Evolutionary conservation across 371 early-diverging fungal genomes (phyloP), one percentile per base, ranked within the genome.

Genomic region (Lichtheimia hyalospora): DNA sequence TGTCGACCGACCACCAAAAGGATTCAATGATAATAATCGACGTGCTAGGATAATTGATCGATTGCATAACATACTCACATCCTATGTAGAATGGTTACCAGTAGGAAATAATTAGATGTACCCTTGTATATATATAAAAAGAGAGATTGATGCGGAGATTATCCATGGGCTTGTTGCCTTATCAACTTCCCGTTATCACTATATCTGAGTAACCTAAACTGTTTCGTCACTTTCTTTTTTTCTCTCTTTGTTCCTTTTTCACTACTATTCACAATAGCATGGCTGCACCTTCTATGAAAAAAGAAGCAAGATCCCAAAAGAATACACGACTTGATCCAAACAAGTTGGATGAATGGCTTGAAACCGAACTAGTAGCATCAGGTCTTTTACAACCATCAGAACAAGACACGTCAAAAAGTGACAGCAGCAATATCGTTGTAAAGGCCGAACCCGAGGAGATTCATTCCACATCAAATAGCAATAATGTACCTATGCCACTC

Each of bases 301-400:
- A 51, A 57, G 21, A 24, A 5, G 27, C 6, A 34, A 0, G 10
- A 34, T 34, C 10, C 10, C 34, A 48, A 27, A 48, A 57, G 39
- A 20, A 57, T 16, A 57, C 15, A 48, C 12, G 39, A 27, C 57
- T 57, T n/a, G 58, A 57, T 23, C 16, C 49, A n/a, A 34, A 58
- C 8, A 44, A 63, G 34, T 58, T 75, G 24, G 67, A 75, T 52
- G 64, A 66, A 20, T 72, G 75, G 73, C 67, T 72, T 20, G 73
- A 72, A 61, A 66, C 64, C 21, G 75, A 72, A 27, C 58, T 75
- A 25, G 58, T 57, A 8, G 63, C 68, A 40, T 63, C 68, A 23
- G 67, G 63, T 53, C 46, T 70, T 20, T 44, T 73, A 12, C 24
- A 48, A 18, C 3, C 41, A 27, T 28, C 14, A 40, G 28, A 24